Evolutionary conservation across 805 yeast genomes (phyloP).

Genomic region (Isabelozyma gotoi): DNA sequence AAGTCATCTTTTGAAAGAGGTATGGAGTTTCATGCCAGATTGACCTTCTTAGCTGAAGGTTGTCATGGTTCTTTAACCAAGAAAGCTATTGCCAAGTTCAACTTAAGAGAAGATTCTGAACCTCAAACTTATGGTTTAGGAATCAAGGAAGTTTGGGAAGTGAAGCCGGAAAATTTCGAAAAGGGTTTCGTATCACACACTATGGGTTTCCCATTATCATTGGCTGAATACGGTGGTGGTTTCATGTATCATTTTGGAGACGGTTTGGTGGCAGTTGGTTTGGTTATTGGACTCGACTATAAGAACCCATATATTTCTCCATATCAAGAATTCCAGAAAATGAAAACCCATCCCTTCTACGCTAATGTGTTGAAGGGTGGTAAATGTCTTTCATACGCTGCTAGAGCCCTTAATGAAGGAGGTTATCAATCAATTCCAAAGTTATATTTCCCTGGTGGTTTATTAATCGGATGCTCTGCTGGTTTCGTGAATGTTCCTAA

Average conservation of each 20-base stretch:
- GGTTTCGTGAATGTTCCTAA: constrained; percentile 98
- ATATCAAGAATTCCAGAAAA: constrained; percentile 89
- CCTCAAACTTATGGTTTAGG: constrained; percentile 96
- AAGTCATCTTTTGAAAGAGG: constrained; percentile 90
- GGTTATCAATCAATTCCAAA: constrained; percentile 93
- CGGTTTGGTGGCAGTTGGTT: constrained; percentile 84
- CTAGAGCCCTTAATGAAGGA: constrained; percentile 96
- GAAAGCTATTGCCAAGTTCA: constrained; percentile 65
- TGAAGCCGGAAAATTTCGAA: constrained; percentile 74
- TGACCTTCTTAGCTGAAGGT: constrained; percentile 94
- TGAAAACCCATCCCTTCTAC: constrained; percentile 91
- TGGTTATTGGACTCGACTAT: constrained; percentile 94
- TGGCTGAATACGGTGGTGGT: constrained; percentile 90
- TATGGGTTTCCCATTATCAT: constrained; percentile 80
- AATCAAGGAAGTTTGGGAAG: constrained; percentile 96
- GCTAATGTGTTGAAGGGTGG: constrained; percentile 77
- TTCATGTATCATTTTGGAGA: constrained; percentile 97
- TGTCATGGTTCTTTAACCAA: constrained; percentile 94
- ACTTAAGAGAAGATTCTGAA: constrained; percentile 60
- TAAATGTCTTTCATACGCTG: constrained; percentile 90
- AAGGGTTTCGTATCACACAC: constrained; percentile 83
- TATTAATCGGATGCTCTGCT: constrained; percentile 91
- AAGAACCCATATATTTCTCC: constrained; percentile 94
- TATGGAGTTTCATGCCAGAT: constrained; percentile 91
- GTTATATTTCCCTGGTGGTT: constrained; percentile 93